A percentile compares a stretch with the other conserved stretches of the same genome.
Conservation (phyloP, 108 stramenopile genomes). For the Pseudonitzschia multiseries region DNA sequence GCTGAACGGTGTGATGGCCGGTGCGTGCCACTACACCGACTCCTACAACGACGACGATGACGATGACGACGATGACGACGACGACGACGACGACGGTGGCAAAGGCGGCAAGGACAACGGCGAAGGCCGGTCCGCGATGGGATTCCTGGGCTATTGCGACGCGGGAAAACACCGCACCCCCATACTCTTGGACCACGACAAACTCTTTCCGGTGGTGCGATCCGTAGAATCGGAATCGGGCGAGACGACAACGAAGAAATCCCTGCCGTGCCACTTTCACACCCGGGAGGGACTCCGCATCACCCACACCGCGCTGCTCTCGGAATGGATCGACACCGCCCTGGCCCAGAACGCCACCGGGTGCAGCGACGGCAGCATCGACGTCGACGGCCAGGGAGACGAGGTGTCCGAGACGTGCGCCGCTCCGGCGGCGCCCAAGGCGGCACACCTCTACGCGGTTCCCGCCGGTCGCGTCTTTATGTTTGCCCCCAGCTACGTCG, state of each 20-base stretch:
- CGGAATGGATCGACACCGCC: constrained; percentile 25
- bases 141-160: constrained; percentile 67
- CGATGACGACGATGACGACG: too few relatives aligned
- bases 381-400: too few relatives aligned
- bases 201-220: constrained; percentile 53
- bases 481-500: constrained; percentile 82
- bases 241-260: background rate
- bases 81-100: too few relatives aligned
- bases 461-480: constrained; percentile 85
- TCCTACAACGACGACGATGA: constrained; percentile 18
- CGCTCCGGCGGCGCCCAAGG: background rate
- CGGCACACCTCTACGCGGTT: constrained; percentile 79
- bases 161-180: constrained; percentile 67
- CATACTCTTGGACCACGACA: constrained; percentile 65
- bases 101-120: too few relatives aligned
- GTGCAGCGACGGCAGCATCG: constrained; percentile 21
- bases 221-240: background rate
- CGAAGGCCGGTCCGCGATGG: too few relatives aligned
- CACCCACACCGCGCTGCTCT: constrained; percentile 42
- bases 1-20: constrained; percentile 25
- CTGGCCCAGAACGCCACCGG: background rate
- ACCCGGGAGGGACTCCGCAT: constrained; percentile 80
- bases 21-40: constrained; percentile 31
- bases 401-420: constrained; percentile 24
- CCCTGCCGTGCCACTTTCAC: constrained; percentile 78